A percentile compares a stretch with the other conserved stretches of the same genome.
Evolutionary conservation across 805 yeast genomes (phyloP).

Genomic region (Hanseniaspora taiwanica): DNA sequence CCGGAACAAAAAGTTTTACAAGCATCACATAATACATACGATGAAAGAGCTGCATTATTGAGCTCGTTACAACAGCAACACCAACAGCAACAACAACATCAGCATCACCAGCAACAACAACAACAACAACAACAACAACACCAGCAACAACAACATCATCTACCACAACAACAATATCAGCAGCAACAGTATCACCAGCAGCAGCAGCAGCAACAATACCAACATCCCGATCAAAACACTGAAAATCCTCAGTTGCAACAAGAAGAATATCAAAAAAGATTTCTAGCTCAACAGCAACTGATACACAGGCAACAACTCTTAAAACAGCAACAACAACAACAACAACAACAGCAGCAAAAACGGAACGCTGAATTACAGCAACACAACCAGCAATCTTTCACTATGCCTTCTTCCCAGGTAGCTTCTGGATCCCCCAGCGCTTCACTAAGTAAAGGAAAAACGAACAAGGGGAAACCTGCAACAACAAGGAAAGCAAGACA

Average conservation of each 20-base stretch:
- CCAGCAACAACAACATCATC: conserved; percentile 13
- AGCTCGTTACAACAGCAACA: conserved; percentile 27
- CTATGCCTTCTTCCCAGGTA: not conserved
- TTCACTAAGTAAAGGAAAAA: not conserved
- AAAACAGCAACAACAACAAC: conserved; percentile 9
- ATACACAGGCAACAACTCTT: conserved; percentile 10
- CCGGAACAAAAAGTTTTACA: no score
- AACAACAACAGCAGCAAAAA: conserved; percentile 19
- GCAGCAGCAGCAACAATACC: conserved; percentile 24
- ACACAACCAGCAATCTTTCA: conserved; percentile 12
- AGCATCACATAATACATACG: conserved; percentile 13
- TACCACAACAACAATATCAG: conserved; percentile 18
- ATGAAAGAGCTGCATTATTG: conserved; percentile 30
- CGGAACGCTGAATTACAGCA: conserved; percentile 14
- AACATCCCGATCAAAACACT: conserved; percentile 28
- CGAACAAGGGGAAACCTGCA: conserved; percentile 1
- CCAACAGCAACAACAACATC: conserved; percentile 18
- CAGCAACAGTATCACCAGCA: conserved; percentile 18
- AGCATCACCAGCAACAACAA: conserved; percentile 17
- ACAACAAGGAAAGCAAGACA: not conserved
- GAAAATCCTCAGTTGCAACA: no score
- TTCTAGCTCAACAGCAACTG: conserved; percentile 20
- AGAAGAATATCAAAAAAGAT: conserved; percentile 22
- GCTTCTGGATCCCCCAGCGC: not conserved
- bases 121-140: conserved; percentile 20